A percentile compares a stretch with the other conserved stretches of the same genome.
Conservation (phyloP, 305 asterid species). For the Lippia alba region DNA sequence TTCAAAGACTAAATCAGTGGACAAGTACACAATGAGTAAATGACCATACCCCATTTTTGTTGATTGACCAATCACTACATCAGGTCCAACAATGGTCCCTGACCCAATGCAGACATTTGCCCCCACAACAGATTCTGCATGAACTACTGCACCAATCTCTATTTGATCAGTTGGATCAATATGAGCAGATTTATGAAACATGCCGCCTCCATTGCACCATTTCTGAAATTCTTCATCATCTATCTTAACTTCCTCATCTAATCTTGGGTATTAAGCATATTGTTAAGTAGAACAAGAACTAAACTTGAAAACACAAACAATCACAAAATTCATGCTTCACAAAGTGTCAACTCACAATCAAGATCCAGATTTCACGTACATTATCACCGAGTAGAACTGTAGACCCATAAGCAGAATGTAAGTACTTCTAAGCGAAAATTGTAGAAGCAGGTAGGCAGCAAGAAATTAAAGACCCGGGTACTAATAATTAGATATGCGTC, state of each 20-base stretch:
- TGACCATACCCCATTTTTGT: conserved; percentile 49
- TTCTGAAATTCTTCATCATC: conserved; percentile 50
- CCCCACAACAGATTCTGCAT: too few species aligned
- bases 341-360: neutral
- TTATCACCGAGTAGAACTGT: too few species aligned
- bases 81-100: too few species aligned
- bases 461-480: too few species aligned
- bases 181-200: conserved; percentile 65
- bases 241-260: conserved; percentile 45
- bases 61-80: too few species aligned
- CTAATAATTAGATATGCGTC: conserved; percentile 29
- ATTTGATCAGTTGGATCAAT: conserved; percentile 78
- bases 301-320: conserved; percentile 8
- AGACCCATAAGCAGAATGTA: neutral
- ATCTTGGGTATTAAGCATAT: conserved; percentile 42
- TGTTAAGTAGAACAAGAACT: neutral
- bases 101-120: too few species aligned
- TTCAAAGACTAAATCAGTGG: conserved; percentile 22
- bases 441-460: conserved; percentile 15
- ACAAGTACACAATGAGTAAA: conserved; percentile 25
- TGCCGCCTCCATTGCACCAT: conserved; percentile 89
- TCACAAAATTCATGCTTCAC: neutral
- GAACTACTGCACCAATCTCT: conserved; percentile 45
- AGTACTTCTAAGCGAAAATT: conserved; percentile 28
- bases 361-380: neutral